These are phyloP conservation scores for Coemansia sp. DNA, from an alignment of 192 early-diverging fungal species.

Conservation along the genomic window DNA sequence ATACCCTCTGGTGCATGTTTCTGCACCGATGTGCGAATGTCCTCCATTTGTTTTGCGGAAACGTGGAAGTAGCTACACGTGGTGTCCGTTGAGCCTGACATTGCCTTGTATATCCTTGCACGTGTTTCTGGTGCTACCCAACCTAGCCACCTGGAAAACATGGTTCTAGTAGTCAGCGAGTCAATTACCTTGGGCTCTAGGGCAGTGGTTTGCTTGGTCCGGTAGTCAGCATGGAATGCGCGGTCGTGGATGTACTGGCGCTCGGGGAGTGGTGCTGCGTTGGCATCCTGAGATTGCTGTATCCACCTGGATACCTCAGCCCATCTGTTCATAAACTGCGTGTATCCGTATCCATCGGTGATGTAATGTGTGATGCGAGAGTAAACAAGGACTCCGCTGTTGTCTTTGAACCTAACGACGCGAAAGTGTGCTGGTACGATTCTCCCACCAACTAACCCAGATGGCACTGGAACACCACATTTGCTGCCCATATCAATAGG, in stretches of 20 bases:
- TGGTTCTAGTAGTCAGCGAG: neutral
- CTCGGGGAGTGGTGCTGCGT: neutral
- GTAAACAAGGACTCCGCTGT: slow-evolving; percentile 19
- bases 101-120: neutral
- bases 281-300: neutral
- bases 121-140: slow-evolving; percentile 22
- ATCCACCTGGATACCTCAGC: slow-evolving; percentile 9
- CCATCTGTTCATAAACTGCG: slow-evolving; percentile 14
- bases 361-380: slow-evolving; percentile 5
- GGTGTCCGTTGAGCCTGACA: neutral
- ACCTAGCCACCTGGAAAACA: neutral
- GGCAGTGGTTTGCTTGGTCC: neutral
- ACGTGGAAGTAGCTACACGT: slow-evolving; percentile 16
- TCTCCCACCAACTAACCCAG: neutral
- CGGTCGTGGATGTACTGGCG: neutral
- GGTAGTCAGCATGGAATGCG: neutral
- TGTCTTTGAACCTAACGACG: slow-evolving; percentile 4
- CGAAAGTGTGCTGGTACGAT: slow-evolving; percentile 12
- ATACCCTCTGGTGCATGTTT: neutral
- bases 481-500: neutral
- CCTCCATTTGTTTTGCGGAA: neutral
- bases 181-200: neutral
- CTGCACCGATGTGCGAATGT: neutral
- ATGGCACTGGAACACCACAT: neutral
- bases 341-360: slow-evolving; percentile 7